phyloP scores from a whole-genome alignment of 1,139 yeast species.

The Kodamaea ohmeri region DNA sequence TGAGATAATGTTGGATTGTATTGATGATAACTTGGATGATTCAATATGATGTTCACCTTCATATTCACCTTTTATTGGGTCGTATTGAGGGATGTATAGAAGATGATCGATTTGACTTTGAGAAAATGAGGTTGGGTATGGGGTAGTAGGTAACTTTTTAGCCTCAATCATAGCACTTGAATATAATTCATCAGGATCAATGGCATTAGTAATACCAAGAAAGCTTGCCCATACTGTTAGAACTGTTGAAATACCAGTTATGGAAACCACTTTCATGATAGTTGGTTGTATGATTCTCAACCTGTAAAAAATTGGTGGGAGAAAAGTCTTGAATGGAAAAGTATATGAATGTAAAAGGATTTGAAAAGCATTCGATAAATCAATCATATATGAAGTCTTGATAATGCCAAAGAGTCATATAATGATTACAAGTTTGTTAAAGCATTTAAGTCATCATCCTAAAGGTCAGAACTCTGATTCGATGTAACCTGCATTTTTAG shows the following conservation, averaged over 20 bases:
- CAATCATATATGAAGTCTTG: too few relatives aligned
- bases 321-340: too few relatives aligned
- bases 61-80: not conserved
- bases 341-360: too few relatives aligned
- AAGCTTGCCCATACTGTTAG: not conserved
- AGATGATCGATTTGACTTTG: not conserved
- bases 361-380: too few relatives aligned
- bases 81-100: slow-evolving; percentile 2
- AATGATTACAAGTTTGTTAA: too few relatives aligned
- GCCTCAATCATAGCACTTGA: not conserved
- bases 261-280: not conserved
- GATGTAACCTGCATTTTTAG: slow-evolving; percentile 1
- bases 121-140: not conserved
- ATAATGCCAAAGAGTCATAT: too few relatives aligned
- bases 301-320: not conserved
- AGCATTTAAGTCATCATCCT: too few relatives aligned
- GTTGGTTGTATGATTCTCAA: not conserved
- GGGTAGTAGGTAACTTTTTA: not conserved
- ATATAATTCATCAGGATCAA: not conserved
- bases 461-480: too few relatives aligned
- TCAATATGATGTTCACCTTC: not conserved
- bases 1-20: not conserved
- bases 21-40: not conserved
- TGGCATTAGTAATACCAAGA: not conserved
- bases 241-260: not conserved